phyloP scores from a whole-genome alignment of 345 rosid species.

The Syzygium grande region DNA sequence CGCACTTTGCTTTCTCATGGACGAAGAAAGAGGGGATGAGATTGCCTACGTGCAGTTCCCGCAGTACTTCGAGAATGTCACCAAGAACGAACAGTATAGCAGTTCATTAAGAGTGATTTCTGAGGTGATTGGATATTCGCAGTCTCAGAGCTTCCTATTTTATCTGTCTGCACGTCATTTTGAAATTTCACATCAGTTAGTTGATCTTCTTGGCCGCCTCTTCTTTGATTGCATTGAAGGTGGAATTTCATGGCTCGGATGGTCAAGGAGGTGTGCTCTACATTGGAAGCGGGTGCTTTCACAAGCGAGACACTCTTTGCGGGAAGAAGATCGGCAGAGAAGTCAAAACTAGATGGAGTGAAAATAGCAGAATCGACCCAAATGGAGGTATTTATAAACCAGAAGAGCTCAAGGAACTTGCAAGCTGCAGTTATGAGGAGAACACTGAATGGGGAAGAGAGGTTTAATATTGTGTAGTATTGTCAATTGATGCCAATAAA shows the following conservation, averaged over 20 bases:
- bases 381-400: slow-evolving; percentile 3
- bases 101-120: slow-evolving; percentile 1
- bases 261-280: slow-evolving; percentile 66
- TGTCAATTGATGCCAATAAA: neutral
- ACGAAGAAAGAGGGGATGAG: slow-evolving; percentile 49
- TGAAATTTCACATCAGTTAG: neutral
- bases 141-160: neutral
- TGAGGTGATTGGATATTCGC: slow-evolving; percentile 13
- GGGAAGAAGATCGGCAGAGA: slow-evolving; percentile 25
- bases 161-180: neutral
- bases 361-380: neutral
- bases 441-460: slow-evolving; percentile 68
- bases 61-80: slow-evolving; percentile 37
- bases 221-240: slow-evolving; percentile 17
- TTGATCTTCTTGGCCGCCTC: neutral
- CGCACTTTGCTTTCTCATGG: slow-evolving; percentile 82
- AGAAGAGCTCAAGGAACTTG: slow-evolving; percentile 36
- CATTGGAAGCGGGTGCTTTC: slow-evolving; percentile 76
- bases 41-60: slow-evolving; percentile 72
- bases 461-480: slow-evolving; percentile 17
- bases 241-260: slow-evolving; percentile 57
- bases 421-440: slow-evolving; percentile 49
- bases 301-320: slow-evolving; percentile 61
- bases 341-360: slow-evolving; percentile 8
- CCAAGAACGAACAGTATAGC: slow-evolving; percentile 50